Percentiles rank a stretch among this genome's conserved stretches.
Evolutionary conservation across 768 basidiomycete species (phyloP).

Genomic region (Lactarius hatsudake): DNA sequence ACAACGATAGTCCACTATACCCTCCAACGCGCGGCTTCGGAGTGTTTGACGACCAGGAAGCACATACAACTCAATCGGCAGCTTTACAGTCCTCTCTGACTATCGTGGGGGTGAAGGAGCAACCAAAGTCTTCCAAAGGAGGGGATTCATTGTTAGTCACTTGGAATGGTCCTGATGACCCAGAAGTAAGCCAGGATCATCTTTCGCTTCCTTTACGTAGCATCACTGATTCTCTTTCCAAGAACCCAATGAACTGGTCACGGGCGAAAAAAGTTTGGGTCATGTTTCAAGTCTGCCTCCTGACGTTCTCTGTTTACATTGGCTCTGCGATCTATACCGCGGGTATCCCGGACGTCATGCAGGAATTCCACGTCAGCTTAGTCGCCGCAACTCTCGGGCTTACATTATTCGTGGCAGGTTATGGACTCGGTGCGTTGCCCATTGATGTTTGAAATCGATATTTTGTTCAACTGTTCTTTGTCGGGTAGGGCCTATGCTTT

Average conservation of each 20-base stretch:
- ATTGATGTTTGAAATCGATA: not conserved
- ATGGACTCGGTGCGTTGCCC: slow-evolving; percentile 26
- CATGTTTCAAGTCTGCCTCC: slow-evolving; percentile 34
- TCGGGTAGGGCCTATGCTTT: slow-evolving; percentile 27
- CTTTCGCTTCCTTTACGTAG: not conserved
- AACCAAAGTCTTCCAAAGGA: not conserved
- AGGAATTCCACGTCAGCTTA: slow-evolving; percentile 31
- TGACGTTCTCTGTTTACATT: slow-evolving; percentile 39
- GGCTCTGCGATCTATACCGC: slow-evolving; percentile 37
- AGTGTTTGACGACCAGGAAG: slow-evolving; percentile 6
- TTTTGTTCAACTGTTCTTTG: slow-evolving; percentile 25
- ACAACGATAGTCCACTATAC: slow-evolving; percentile 11
- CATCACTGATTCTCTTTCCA: not conserved
- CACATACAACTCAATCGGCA: not conserved
- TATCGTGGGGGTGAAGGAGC: not conserved
- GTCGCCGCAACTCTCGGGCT: slow-evolving; percentile 35
- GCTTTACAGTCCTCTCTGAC: slow-evolving; percentile 2
- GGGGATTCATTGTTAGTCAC: slow-evolving; percentile 28
- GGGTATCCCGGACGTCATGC: slow-evolving; percentile 30
- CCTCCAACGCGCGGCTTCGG: not conserved
- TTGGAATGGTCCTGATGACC: slow-evolving; percentile 31
- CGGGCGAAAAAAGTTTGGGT: slow-evolving; percentile 33
- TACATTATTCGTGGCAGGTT: slow-evolving; percentile 32
- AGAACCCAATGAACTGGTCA: slow-evolving; percentile 33
- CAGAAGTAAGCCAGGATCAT: slow-evolving; percentile 17